Evolutionary conservation across 208 protist genomes (phyloP).

Genomic region (Acanthamoeba royreba): DNA sequence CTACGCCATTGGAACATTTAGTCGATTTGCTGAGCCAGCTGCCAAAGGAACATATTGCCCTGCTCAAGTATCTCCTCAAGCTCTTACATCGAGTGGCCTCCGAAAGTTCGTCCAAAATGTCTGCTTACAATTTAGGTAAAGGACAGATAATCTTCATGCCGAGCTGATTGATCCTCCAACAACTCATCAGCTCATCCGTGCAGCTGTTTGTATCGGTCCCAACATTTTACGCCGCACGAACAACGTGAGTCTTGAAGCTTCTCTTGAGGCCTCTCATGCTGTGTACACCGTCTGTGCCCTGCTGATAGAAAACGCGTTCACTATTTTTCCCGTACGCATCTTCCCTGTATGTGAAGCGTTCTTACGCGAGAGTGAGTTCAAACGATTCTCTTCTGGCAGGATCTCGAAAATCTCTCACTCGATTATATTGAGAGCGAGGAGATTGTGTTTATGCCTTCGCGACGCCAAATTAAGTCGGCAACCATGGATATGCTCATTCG

Average conservation of each 20-base stretch:
- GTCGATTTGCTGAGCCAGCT: background rate
- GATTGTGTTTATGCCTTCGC: constrained; percentile 33
- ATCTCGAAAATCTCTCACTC: constrained; percentile 7
- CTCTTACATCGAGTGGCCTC: constrained; percentile 18
- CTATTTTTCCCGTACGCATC: background rate
- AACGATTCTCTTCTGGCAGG: background rate
- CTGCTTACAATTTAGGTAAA: background rate
- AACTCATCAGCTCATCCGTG: too few relatives aligned
- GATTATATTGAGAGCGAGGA: background rate
- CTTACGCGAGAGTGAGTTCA: too few relatives aligned
- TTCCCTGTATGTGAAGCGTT: background rate
- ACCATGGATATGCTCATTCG: constrained; percentile 21
- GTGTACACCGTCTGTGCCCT: background rate
- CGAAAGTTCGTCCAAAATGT: constrained; percentile 23
- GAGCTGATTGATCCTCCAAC: background rate
- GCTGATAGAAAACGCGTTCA: constrained; percentile 12
- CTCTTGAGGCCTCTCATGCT: background rate
- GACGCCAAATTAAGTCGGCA: constrained; percentile 37
- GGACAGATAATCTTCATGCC: too few relatives aligned
- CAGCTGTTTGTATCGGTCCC: constrained; percentile 38
- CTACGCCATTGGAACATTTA: background rate
- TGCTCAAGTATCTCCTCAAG: constrained; percentile 35
- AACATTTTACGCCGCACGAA: constrained; percentile 16
- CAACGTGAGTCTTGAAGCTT: constrained; percentile 26
- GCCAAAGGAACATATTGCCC: background rate